Base-by-base conservation (phyloP, 441 rosid species). In the Bruguiera hainesii region DNA sequence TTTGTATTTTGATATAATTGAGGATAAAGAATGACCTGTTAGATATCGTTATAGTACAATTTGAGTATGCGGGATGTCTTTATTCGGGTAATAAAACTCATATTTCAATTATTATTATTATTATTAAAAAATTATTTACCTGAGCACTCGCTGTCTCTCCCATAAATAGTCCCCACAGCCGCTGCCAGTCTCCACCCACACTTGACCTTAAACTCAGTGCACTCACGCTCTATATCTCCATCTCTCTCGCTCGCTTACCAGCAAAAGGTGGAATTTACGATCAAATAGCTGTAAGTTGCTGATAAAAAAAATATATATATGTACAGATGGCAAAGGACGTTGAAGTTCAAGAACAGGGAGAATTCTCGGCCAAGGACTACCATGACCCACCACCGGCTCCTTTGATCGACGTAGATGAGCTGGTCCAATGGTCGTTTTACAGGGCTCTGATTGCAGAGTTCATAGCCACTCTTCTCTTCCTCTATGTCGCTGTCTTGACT, bases 341-440 rank as follows among this genome's bases (percentile, higher is more conserved):
- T 2, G 96, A 89, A 59, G 84, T 69, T 29, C 75, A 67, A 56
- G 87, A 76, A 64, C 28, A 42, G 5, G 84, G 70, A 19, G 82
- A 73, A 66, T 72, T 79, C 72, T 66, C 79, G 0, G 79, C 72
- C 33, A 89, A 84, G 80, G 93, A 91, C 81, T 91, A 91, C 70
- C 90, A 82, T 25, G 95, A 90, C 74, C 97, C 97, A 35, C 95
- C 92, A 20, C 95, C 95, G 23, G 90, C 95, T 9, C 92, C 94
- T 0, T 64, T 90, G 48, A 18, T 88, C 5, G 91, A 78, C 65
- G 11, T 65, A 63, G 87, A 68, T 0, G 93, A 91, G 63, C 70
- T 90, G 56, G 71, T 73, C 67, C 71, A 74, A 66, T 91, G 97
- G 97, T 87, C 97, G 4, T 89, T 87, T 52, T 82, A 91, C 83